Evolutionary conservation across 106 monocot species (phyloP).

Genomic region (Dactylorhiza incarnata): DNA sequence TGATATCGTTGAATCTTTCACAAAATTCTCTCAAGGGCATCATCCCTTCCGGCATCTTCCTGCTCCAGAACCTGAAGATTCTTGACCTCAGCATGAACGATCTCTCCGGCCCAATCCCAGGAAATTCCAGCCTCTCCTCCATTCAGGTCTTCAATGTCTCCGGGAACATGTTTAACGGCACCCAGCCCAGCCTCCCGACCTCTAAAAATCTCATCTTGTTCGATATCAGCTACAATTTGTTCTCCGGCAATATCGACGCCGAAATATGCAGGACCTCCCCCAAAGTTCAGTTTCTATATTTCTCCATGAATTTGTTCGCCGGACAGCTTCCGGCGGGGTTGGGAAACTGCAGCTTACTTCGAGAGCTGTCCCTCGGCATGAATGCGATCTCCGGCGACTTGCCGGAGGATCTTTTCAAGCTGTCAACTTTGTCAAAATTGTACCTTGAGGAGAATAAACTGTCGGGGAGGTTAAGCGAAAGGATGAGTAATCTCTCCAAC

Average conservation of each 20-base stretch:
- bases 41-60: conserved; percentile 42
- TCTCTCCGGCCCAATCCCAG: conserved; percentile 38
- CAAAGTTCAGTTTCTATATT: conserved; percentile 24
- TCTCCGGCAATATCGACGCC: conserved; percentile 38
- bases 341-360: conserved; percentile 50
- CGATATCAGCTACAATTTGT: conserved; percentile 43
- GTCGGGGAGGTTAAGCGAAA: conserved; percentile 22
- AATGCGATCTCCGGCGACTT: conserved; percentile 46
- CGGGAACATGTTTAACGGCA: conserved; percentile 46
- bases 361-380: conserved; percentile 43
- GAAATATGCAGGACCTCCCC: conserved; percentile 48
- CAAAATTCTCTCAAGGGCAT: conserved; percentile 38
- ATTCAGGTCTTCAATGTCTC: conserved; percentile 66
- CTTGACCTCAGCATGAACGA: conserved; percentile 67
- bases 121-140: conserved; percentile 24
- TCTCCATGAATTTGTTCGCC: conserved; percentile 46
- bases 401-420: conserved; percentile 64
- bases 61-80: conserved; percentile 24
- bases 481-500: conserved; percentile 53
- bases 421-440: conserved; percentile 30
- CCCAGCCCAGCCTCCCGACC: conserved; percentile 38
- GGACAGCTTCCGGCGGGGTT: conserved; percentile 65
- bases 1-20: conserved; percentile 44
- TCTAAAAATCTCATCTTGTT: conserved; percentile 33
- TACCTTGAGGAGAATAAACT: conserved; percentile 40